A percentile compares a stretch with the other conserved stretches of the same genome.
Conservation (phyloP, 768 basidiomycete species). For the Agrocybe praecox region DNA sequence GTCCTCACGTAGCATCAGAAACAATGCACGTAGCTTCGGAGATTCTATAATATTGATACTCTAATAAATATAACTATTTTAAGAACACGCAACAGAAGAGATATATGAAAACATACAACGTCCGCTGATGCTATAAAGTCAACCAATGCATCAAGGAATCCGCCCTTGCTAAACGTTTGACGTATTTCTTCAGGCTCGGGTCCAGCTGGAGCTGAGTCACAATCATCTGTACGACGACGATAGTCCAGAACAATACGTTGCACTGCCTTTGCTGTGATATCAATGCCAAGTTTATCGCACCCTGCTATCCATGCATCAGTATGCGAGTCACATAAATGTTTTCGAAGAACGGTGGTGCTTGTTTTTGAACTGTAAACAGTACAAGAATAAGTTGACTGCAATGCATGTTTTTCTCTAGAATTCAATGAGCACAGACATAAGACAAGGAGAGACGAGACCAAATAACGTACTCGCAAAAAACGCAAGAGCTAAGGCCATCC, state of each 20-base stretch:
- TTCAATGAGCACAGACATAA: background rate
- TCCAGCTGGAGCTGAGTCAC: background rate
- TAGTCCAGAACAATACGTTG: background rate
- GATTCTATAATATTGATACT: slow-evolving; percentile 4
- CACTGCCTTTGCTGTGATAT: background rate
- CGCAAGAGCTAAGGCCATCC: background rate
- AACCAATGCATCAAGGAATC: slow-evolving; percentile 1
- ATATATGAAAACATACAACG: background rate
- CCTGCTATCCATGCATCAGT: background rate
- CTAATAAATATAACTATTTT: background rate
- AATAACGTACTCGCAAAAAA: background rate
- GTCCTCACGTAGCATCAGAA: slow-evolving; percentile 1
- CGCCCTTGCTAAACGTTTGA: background rate
- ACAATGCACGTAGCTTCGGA: background rate
- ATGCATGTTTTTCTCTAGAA: background rate
- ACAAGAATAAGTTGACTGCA: background rate
- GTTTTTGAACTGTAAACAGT: background rate
- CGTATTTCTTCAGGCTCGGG: background rate
- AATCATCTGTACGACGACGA: background rate
- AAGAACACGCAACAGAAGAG: background rate
- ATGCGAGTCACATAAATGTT: background rate
- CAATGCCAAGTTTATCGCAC: slow-evolving; percentile 3
- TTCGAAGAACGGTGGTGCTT: background rate
- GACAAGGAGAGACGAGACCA: background rate
- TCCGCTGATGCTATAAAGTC: background rate